A percentile compares a stretch with the other conserved stretches of the same genome.
These are phyloP conservation scores for Aspergillus puulaauensis DNA, from an alignment of 2,329 filamentous ascomycete species.

Conservation along the genomic window DNA sequence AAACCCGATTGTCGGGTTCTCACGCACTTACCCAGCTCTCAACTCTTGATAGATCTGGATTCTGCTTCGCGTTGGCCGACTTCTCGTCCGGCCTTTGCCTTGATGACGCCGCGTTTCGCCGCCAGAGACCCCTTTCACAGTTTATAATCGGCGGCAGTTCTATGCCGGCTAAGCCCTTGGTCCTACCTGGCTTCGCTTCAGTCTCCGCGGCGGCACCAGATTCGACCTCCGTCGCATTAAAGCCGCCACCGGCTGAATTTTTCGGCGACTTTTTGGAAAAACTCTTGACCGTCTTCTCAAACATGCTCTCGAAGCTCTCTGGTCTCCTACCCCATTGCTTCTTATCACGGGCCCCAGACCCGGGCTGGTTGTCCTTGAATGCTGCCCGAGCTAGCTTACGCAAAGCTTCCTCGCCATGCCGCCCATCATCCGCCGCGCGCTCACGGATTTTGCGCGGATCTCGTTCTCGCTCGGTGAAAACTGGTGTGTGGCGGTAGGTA, in stretches of 20 bases:
- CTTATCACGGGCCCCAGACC: slow-evolving; percentile 43
- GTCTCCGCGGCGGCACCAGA: slow-evolving; percentile 23
- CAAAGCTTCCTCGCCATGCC: slow-evolving; percentile 64
- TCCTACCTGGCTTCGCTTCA: slow-evolving; percentile 24
- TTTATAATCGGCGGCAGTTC: slow-evolving; percentile 57
- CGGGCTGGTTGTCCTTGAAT: slow-evolving; percentile 41
- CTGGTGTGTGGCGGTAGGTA: slow-evolving; percentile 61
- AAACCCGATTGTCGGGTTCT: neutral
- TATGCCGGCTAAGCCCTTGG: slow-evolving; percentile 31
- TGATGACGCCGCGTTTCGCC: slow-evolving; percentile 42
- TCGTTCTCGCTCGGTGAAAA: slow-evolving; percentile 58
- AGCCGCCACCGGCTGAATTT: slow-evolving; percentile 19
- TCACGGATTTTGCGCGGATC: slow-evolving; percentile 62
- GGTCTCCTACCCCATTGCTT: slow-evolving; percentile 37
- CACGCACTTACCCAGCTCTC: slow-evolving; percentile 26
- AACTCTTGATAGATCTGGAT: slow-evolving; percentile 21
- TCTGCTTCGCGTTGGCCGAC: slow-evolving; percentile 23
- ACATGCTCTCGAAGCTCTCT: slow-evolving; percentile 50
- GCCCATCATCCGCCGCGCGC: slow-evolving; percentile 63
- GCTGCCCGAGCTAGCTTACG: slow-evolving; percentile 58
- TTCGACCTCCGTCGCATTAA: slow-evolving; percentile 34
- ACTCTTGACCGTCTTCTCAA: slow-evolving; percentile 57
- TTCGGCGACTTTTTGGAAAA: slow-evolving; percentile 43
- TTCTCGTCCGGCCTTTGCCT: slow-evolving; percentile 38
- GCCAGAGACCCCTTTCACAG: slow-evolving; percentile 60